Conservation (phyloP, 306 rosid species). For the Gillenia trifoliata region DNA sequence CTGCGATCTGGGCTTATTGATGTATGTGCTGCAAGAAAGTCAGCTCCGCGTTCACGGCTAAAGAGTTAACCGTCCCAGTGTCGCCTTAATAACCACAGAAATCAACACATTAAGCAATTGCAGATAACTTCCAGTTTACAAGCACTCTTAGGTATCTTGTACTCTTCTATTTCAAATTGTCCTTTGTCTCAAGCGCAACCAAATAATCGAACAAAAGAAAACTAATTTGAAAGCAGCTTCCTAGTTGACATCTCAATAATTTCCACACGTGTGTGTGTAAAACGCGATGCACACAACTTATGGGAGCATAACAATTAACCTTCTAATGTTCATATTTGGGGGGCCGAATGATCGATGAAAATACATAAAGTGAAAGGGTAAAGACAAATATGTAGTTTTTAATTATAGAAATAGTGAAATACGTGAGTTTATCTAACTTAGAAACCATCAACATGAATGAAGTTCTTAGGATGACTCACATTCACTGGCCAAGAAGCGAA, state of each 20-base stretch:
- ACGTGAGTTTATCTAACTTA: not conserved
- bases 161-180: not conserved
- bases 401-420: not conserved
- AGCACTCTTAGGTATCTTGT: not conserved
- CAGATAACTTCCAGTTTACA: not conserved
- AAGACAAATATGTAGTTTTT: not conserved
- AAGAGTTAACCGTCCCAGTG: too few species aligned
- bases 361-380: not conserved
- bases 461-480: conserved; percentile 45
- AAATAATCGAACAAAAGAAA: not conserved
- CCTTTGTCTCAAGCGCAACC: not conserved
- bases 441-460: not conserved
- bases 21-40: conserved; percentile 60
- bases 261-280: conserved; percentile 46
- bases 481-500: conserved; percentile 83
- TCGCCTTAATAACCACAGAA: not conserved
- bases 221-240: not conserved
- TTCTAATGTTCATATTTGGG: not conserved
- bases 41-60: not conserved
- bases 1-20: conserved; percentile 78
- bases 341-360: not conserved
- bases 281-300: too few species aligned
- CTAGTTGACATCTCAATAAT: not conserved
- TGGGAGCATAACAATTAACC: not conserved
- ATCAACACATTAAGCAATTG: not conserved